These are phyloP conservation scores for Candida sanyaensis DNA, from an alignment of 1,139 yeast genomes.

Conservation along the genomic window DNA sequence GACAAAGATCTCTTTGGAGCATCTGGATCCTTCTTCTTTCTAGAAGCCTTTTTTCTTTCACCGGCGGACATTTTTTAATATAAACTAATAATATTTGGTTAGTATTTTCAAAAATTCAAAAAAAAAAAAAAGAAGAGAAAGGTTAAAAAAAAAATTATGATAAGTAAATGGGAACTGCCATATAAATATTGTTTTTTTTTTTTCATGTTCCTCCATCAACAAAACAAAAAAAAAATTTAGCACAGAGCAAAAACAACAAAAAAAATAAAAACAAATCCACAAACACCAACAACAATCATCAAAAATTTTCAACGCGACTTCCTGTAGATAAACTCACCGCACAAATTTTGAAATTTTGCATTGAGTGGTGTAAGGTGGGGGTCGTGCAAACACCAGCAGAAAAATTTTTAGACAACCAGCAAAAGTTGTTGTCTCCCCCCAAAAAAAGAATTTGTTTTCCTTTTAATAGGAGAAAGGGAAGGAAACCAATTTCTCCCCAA, in stretches of 20 bases:
- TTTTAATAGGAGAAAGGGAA: too few species aligned
- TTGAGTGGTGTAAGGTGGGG: too few species aligned
- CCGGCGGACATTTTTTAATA: slow-evolving; percentile 21
- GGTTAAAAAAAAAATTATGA: not conserved
- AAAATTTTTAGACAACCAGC: too few species aligned
- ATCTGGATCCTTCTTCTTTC: slow-evolving; percentile 83
- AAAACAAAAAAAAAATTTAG: not conserved
- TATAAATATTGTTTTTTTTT: slow-evolving; percentile 1
- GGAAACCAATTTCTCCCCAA: too few species aligned
- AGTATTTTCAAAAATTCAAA: not conserved
- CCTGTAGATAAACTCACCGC: not conserved
- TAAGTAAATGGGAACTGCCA: not conserved
- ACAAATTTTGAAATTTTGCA: too few species aligned
- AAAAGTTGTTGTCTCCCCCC: too few species aligned
- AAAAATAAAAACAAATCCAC: not conserved
- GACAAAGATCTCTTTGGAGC: slow-evolving; percentile 99
- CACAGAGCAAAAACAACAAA: not conserved
- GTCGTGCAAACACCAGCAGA: too few species aligned
- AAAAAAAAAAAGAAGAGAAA: slow-evolving; percentile 3
- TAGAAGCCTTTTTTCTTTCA: slow-evolving; percentile 49
- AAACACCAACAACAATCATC: too few species aligned
- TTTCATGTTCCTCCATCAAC: not conserved
- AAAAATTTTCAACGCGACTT: slow-evolving; percentile 1
- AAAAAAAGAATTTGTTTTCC: too few species aligned
- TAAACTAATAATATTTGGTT: slow-evolving; percentile 6